Conservation (phyloP, 148 eudicot species). For the Amaranthus cruentus region DNA sequence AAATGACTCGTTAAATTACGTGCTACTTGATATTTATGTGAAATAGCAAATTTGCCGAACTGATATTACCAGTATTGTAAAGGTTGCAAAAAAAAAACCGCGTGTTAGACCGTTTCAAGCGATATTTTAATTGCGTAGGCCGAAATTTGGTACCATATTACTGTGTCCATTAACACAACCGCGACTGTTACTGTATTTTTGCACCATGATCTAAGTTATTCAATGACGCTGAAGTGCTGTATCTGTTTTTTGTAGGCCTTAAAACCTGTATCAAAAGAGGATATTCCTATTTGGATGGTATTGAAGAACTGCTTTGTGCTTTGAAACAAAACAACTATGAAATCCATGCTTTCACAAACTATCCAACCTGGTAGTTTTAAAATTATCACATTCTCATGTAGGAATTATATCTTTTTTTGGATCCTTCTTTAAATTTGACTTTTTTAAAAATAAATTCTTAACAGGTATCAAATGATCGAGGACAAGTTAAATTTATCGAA, state of each 20-base stretch:
- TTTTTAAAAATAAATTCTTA: constrained; percentile 7
- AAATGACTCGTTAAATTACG: too few species aligned
- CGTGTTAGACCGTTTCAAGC: too few species aligned
- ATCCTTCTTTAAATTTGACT: not conserved
- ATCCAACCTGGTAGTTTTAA: constrained; percentile 65
- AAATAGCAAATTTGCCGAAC: too few species aligned
- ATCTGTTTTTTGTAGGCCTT: constrained; percentile 52
- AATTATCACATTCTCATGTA: constrained; percentile 1
- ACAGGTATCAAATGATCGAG: constrained; percentile 83
- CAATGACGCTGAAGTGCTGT: not conserved
- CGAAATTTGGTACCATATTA: too few species aligned
- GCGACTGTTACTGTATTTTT: too few species aligned
- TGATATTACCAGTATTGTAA: too few species aligned
- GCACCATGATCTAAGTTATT: not conserved
- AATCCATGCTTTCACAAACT: constrained; percentile 88
- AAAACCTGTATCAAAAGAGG: constrained; percentile 70
- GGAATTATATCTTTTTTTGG: constrained; percentile 2
- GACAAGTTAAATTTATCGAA: constrained; percentile 79
- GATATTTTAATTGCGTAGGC: too few species aligned
- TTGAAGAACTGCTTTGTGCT: constrained; percentile 55
- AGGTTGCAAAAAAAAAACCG: too few species aligned
- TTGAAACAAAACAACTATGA: constrained; percentile 71
- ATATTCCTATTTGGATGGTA: constrained; percentile 64
- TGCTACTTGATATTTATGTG: too few species aligned
- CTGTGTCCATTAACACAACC: too few species aligned